A percentile compares a stretch with the other conserved stretches of the same genome.
These are phyloP conservation scores for Zychaea mexicana DNA, from an alignment of 371 early-diverging fungal species.

Conservation along the genomic window DNA sequence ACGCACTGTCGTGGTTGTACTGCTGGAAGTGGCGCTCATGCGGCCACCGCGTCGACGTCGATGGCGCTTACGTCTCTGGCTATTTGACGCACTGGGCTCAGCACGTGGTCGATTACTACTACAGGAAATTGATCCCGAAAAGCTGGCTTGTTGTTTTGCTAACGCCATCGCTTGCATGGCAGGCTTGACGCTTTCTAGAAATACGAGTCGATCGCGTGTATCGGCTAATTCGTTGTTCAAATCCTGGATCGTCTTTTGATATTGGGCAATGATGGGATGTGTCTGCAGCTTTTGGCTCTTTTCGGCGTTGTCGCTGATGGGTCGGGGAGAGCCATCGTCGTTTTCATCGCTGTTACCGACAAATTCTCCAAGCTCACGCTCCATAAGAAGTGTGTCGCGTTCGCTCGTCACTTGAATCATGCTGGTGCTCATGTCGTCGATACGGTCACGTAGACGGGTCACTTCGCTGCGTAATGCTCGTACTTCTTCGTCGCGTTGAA, in stretches of 20 bases:
- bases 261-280: slow-evolving; percentile 60
- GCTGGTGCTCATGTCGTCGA: slow-evolving; percentile 49
- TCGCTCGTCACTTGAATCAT: slow-evolving; percentile 61
- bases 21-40: slow-evolving; percentile 28
- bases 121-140: slow-evolving; percentile 27
- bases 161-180: slow-evolving; percentile 34
- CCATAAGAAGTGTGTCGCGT: slow-evolving; percentile 63
- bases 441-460: slow-evolving; percentile 54
- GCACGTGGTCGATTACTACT: neutral
- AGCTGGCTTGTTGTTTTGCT: slow-evolving; percentile 16
- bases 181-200: slow-evolving; percentile 33
- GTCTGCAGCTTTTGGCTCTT: slow-evolving; percentile 20
- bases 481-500: slow-evolving; percentile 49
- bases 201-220: slow-evolving; percentile 37
- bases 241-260: slow-evolving; percentile 59
- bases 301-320: neutral
- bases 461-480: slow-evolving; percentile 50
- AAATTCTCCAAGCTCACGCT: slow-evolving; percentile 50
- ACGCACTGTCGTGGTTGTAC: slow-evolving; percentile 19
- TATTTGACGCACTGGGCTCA: slow-evolving; percentile 4
- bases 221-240: slow-evolving; percentile 57
- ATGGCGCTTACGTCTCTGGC: slow-evolving; percentile 15
- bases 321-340: neutral
- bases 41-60: slow-evolving; percentile 20
- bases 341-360: slow-evolving; percentile 18